These are phyloP conservation scores for Mucor sp. DNA, from an alignment of 371 early-diverging fungal genomes.

Conservation along the genomic window DNA sequence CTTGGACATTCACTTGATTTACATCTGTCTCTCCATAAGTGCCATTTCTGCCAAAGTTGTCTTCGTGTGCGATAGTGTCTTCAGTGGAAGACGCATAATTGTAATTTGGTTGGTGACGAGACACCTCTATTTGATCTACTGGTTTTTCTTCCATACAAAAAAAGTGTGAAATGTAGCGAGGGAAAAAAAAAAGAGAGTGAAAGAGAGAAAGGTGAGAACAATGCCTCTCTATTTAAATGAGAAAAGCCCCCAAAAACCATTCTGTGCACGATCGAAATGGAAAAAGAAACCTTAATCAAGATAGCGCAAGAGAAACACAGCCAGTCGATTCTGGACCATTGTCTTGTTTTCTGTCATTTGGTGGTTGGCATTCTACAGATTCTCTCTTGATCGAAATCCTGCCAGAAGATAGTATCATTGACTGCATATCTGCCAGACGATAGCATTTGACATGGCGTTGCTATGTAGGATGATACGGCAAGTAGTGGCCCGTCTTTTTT, in stretches of 20 bases:
- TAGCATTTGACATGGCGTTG: too few species aligned
- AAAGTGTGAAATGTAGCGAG: background rate
- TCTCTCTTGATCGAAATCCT: background rate
- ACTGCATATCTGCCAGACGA: too few species aligned
- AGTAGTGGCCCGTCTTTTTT: too few species aligned
- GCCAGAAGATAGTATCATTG: background rate
- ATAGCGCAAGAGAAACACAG: background rate
- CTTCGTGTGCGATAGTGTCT: background rate
- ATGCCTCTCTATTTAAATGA: background rate
- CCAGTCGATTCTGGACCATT: background rate
- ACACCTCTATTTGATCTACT: background rate
- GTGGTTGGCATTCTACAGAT: background rate
- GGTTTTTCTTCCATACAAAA: background rate
- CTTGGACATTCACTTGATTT: constrained; percentile 41
- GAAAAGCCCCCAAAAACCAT: background rate
- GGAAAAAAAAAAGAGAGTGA: too few species aligned
- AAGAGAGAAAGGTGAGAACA: background rate
- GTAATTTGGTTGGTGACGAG: background rate
- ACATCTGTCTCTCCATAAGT: constrained; percentile 40
- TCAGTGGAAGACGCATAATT: background rate
- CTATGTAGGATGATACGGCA: too few species aligned
- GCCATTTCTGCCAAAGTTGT: constrained; percentile 2
- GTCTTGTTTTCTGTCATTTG: background rate
- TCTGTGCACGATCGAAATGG: background rate
- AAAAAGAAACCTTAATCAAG: background rate